Evolutionary conservation across 305 asterid genomes (phyloP).

Genomic region (Galium porrigens): DNA sequence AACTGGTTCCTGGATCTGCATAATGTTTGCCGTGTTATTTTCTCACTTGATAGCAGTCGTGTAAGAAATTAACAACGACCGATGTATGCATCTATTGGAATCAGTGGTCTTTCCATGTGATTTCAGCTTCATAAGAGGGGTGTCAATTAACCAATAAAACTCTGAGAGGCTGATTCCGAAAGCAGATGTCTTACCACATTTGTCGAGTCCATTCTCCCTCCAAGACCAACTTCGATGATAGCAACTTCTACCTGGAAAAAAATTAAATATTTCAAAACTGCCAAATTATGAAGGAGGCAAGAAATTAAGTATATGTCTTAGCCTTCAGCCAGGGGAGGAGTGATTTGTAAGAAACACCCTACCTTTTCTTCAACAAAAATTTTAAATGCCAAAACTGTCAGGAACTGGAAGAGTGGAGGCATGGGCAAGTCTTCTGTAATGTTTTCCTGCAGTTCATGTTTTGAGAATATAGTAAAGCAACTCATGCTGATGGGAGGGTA

Average conservation of each 20-base stretch:
- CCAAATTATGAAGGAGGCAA: background rate
- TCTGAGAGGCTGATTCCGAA: slow-evolving; percentile 4
- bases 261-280: slow-evolving; percentile 8
- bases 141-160: background rate
- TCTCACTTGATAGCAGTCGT: slow-evolving; percentile 7
- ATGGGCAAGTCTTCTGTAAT: slow-evolving; percentile 59
- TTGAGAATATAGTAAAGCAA: slow-evolving; percentile 16
- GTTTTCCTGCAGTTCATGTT: slow-evolving; percentile 39
- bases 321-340: too few relatives aligned
- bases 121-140: background rate
- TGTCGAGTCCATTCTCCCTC: slow-evolving; percentile 72
- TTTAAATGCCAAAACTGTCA: slow-evolving; percentile 67
- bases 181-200: slow-evolving; percentile 53
- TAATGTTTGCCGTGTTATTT: slow-evolving; percentile 5
- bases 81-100: background rate
- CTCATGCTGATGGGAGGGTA: background rate
- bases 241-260: slow-evolving; percentile 74
- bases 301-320: background rate
- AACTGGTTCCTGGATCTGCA: slow-evolving; percentile 64
- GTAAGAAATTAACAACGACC: slow-evolving; percentile 4
- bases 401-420: slow-evolving; percentile 91
- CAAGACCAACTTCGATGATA: slow-evolving; percentile 86
- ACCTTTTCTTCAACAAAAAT: slow-evolving; percentile 66
- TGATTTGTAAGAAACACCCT: background rate
- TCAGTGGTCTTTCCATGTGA: slow-evolving; percentile 3